Conservation (phyloP, 441 rosid species). For the Populus hybrid region DNA sequence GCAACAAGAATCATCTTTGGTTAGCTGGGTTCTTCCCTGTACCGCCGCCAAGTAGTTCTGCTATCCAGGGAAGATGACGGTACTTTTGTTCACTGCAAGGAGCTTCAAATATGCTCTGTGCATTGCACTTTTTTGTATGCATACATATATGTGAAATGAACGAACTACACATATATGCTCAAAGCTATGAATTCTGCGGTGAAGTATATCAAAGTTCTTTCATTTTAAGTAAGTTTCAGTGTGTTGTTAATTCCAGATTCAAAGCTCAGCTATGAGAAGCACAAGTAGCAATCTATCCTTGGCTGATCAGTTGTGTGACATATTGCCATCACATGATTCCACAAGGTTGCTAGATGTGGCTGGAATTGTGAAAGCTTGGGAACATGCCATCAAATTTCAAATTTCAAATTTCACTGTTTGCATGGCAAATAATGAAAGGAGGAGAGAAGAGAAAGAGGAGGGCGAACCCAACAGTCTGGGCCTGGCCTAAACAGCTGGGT, state of each 20-base stretch:
- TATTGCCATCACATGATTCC: neutral
- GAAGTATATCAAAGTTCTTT: no score
- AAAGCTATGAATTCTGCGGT: neutral
- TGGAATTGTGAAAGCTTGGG: neutral
- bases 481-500: no score
- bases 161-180: neutral
- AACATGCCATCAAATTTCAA: neutral
- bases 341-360: neutral
- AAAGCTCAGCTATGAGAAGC: neutral
- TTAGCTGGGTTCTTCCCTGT: no score
- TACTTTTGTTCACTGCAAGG: neutral
- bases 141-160: neutral
- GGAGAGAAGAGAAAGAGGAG: no score
- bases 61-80: neutral
- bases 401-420: no score
- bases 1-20: no score
- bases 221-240: no score
- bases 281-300: neutral
- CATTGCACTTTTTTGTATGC: neutral
- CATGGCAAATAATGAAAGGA: no score
- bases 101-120: neutral
- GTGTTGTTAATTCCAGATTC: no score
- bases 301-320: neutral
- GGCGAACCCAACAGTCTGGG: no score
- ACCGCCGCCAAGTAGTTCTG: neutral